These are phyloP conservation scores for Aspergillus pseudoterreus DNA, from an alignment of 2,329 filamentous ascomycete genomes.

Conservation along the genomic window DNA sequence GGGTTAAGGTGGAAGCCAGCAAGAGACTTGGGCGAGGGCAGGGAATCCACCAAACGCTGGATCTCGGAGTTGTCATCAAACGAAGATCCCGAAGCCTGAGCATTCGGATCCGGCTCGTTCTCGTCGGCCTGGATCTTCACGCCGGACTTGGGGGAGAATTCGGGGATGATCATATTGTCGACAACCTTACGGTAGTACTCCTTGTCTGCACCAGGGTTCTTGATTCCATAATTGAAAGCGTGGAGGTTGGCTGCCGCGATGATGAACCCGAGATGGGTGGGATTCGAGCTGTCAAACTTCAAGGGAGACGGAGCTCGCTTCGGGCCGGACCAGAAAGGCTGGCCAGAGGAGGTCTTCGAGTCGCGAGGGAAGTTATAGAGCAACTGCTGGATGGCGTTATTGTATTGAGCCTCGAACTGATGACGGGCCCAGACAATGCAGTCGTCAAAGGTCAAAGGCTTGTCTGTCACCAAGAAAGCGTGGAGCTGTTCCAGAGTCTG, in stretches of 20 bases:
- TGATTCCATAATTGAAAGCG: slow-evolving; percentile 97
- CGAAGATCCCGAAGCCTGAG: slow-evolving; percentile 48
- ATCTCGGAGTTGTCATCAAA: slow-evolving; percentile 75
- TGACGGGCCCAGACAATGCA: slow-evolving; percentile 93
- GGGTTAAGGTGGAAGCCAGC: slow-evolving; percentile 85
- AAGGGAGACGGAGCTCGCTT: slow-evolving; percentile 92
- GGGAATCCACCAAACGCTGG: slow-evolving; percentile 63
- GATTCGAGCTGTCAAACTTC: slow-evolving; percentile 80
- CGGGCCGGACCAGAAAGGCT: slow-evolving; percentile 95
- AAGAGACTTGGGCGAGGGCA: slow-evolving; percentile 76
- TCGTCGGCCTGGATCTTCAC: slow-evolving; percentile 98
- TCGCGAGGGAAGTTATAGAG: slow-evolving; percentile 98
- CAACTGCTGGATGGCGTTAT: slow-evolving; percentile 92
- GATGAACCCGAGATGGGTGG: slow-evolving; percentile 83
- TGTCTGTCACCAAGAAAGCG: slow-evolving; percentile 86
- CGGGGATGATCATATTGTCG: slow-evolving; percentile 90
- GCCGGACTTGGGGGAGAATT: slow-evolving; percentile 83
- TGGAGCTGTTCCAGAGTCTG: slow-evolving; percentile 85
- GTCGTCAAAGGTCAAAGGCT: slow-evolving; percentile 88
- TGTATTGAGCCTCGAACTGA: slow-evolving; percentile 94
- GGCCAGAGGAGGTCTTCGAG: slow-evolving; percentile 78
- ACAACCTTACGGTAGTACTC: slow-evolving; percentile 74
- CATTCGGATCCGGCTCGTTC: slow-evolving; percentile 89
- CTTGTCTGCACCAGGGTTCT: slow-evolving; percentile 69
- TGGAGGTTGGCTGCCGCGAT: slow-evolving; percentile 87